phyloP scores from a whole-genome alignment of 768 basidiomycete genomes.

The Pluteus cervinus region DNA sequence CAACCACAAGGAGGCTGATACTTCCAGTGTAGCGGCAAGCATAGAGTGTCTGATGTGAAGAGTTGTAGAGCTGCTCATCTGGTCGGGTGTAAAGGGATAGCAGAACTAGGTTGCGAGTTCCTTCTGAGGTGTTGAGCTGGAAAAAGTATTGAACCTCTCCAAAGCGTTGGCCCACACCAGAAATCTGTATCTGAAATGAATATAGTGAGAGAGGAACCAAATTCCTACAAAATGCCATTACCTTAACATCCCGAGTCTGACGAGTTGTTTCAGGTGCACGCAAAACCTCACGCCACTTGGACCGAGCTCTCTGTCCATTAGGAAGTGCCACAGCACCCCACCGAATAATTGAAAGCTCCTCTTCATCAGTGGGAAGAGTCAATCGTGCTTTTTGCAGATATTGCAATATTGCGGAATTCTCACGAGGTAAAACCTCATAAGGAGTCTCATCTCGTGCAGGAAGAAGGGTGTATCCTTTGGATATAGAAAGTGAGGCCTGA shows the following conservation, averaged over 20 bases:
- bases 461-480: slow-evolving; percentile 8
- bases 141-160: slow-evolving; percentile 3
- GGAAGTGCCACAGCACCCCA: slow-evolving; percentile 30
- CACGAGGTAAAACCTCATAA: too few species aligned
- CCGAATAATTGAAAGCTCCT: slow-evolving; percentile 6
- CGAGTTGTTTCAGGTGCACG: background rate
- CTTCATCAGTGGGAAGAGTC: background rate
- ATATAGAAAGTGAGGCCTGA: slow-evolving; percentile 6
- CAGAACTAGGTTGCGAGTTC: too few species aligned
- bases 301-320: slow-evolving; percentile 31
- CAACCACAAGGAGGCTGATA: too few species aligned
- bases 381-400: slow-evolving; percentile 3
- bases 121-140: too few species aligned
- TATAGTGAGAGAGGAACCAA: background rate
- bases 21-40: too few species aligned
- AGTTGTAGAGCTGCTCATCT: too few species aligned
- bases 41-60: too few species aligned
- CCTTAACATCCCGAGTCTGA: slow-evolving; percentile 4
- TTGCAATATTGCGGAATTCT: background rate
- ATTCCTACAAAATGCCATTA: background rate
- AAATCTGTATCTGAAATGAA: background rate
- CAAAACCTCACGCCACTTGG: slow-evolving; percentile 24
- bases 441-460: slow-evolving; percentile 2
- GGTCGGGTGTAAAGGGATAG: too few species aligned
- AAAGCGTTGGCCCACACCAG: background rate